Evolutionary conservation across 306 rosid genomes (phyloP), one percentile per base, ranked within the genome.

Genomic region (Canavalia ensiformis): DNA sequence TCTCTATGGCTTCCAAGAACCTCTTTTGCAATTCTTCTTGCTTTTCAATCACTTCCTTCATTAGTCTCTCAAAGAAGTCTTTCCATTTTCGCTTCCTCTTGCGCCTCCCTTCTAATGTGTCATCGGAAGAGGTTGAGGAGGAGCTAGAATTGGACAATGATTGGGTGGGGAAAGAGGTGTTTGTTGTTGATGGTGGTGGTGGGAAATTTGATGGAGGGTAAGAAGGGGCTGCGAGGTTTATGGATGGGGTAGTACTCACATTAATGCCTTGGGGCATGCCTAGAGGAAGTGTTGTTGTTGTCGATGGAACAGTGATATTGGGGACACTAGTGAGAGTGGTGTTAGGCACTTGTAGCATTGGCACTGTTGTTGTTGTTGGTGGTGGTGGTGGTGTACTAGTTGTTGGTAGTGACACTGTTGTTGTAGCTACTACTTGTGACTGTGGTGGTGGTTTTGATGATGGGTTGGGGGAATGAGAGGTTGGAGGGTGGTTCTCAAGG

Each of bases 41-140:
- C 71, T 94, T 94, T 47, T 84, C 84, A 2, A 92, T 79, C 13
- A 95, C 98, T 51, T 93, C 90, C 87, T 86, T 90, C 86, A 91
- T 90, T 30, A 95, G 74, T 41, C 86, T 89, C 82, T 84, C 88
- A 25, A 95, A 93, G 89, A 95, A 95, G 76, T 90, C 92, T 79
- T 88, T 89, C 99, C 98, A 95, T 41, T 95, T 92, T 18, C 98
- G 86, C 85, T 95, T 93, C 80, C 89, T 79, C 86, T 82, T 89
- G 5, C 94, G 79, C 50, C 85, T 63, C 57, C 87, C 85, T 8
- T 90, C 81, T 7, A 81, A 2, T 30, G 90, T 87, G 3, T 90
- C 94, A 0, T 93, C 98, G 0, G 98, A 91, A 0, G 97, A 90
- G 0, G 94, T 90, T 0, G 98, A 92, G 6, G 97, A 95, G 3